Evolutionary conservation across 2,329 filamentous ascomycete species (phyloP).

Genomic region (Sporothrix euskadiensis): DNA sequence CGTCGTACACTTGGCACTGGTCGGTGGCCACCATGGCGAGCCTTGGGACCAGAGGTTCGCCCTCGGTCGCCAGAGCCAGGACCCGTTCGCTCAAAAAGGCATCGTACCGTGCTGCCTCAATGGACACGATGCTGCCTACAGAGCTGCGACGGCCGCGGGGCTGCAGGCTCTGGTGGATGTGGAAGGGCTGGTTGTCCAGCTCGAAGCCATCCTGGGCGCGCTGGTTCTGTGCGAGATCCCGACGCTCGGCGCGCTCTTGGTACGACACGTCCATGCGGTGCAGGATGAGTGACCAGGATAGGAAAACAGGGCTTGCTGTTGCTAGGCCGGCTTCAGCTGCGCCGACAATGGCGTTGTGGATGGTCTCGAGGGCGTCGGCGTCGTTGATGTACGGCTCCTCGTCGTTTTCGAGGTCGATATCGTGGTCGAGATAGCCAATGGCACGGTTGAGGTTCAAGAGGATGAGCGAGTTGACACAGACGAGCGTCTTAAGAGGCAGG

Average conservation of each 20-base stretch:
- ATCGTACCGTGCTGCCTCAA: conserved; percentile 61
- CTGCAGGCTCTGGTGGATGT: conserved; percentile 28
- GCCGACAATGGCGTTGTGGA: conserved; percentile 69
- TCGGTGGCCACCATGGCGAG: conserved; percentile 53
- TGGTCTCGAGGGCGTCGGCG: conserved; percentile 66
- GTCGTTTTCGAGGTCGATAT: conserved; percentile 46
- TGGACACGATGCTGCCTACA: conserved; percentile 62
- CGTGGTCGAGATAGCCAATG: conserved; percentile 57
- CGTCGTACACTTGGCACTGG: conserved; percentile 54
- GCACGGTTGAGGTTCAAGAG: conserved; percentile 67
- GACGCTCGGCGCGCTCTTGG: conserved; percentile 60
- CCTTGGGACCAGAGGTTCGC: conserved; percentile 53
- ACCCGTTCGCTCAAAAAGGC: conserved; percentile 55
- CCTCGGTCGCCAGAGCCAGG: conserved; percentile 46
- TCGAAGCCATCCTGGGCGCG: conserved; percentile 60
- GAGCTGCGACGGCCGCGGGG: conserved; percentile 56
- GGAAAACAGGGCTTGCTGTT: conserved; percentile 70
- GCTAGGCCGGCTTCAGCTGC: conserved; percentile 58
- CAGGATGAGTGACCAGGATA: conserved; percentile 79
- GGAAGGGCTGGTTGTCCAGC: conserved; percentile 43
- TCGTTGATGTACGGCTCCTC: conserved; percentile 67
- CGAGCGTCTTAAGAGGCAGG: conserved; percentile 66
- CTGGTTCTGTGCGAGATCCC: conserved; percentile 59
- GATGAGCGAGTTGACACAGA: conserved; percentile 68
- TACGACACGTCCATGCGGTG: conserved; percentile 67